Evolutionary conservation across 202 grass and related monocot genomes (phyloP).

Genomic region (Panicum virgatum): DNA sequence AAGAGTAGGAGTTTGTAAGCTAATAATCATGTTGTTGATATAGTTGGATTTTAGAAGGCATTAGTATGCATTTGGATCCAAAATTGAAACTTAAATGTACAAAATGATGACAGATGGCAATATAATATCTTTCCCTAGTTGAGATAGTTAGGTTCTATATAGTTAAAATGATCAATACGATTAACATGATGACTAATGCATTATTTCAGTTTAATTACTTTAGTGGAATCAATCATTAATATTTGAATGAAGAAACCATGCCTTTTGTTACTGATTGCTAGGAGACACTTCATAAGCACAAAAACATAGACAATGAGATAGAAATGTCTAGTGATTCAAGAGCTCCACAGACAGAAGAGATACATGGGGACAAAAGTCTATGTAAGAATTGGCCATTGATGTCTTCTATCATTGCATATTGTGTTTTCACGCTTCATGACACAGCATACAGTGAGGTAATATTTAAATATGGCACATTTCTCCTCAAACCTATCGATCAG

Average conservation of each 20-base stretch:
- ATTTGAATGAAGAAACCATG: neutral
- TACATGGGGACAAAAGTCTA: slow-evolving; percentile 30
- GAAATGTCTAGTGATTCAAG: slow-evolving; percentile 31
- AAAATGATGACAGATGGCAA: neutral
- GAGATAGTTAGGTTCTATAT: neutral
- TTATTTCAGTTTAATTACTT: neutral
- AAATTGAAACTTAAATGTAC: neutral
- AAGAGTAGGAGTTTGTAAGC: neutral
- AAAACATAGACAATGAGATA: slow-evolving; percentile 15
- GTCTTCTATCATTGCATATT: slow-evolving; percentile 59
- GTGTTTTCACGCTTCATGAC: slow-evolving; percentile 56
- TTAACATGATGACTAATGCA: neutral
- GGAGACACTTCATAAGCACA: slow-evolving; percentile 70
- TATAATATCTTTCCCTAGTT: neutral
- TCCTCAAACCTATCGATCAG: neutral
- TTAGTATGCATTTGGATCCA: neutral
- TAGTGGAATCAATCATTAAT: neutral
- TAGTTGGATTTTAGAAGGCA: neutral
- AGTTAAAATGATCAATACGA: neutral
- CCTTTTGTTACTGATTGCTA: slow-evolving; percentile 24
- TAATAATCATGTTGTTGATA: neutral
- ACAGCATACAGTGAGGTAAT: slow-evolving; percentile 60
- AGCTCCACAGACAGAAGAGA: slow-evolving; percentile 9
- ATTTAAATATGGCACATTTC: neutral
- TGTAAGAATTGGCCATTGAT: slow-evolving; percentile 70